phyloP scores from a whole-genome alignment of 257 asterid genomes.

The Solanum commersonii region DNA sequence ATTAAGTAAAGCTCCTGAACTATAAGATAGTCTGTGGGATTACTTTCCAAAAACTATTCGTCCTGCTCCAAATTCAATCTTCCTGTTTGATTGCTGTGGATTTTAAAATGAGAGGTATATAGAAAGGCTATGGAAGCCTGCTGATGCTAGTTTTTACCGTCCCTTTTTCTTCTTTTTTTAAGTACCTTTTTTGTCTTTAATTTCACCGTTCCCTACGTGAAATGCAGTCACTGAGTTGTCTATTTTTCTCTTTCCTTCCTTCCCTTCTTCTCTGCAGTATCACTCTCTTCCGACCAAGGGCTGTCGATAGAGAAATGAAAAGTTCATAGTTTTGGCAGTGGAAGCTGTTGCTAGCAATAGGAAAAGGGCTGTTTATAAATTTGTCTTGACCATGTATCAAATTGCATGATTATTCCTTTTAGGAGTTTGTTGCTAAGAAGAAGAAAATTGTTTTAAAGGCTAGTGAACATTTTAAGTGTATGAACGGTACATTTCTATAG shows the following conservation, averaged over 20 bases:
- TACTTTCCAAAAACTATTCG: neutral
- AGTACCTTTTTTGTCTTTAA: neutral
- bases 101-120: neutral
- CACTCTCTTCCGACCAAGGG: neutral
- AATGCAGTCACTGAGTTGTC: neutral
- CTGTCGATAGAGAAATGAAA: neutral
- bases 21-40: neutral
- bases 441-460: neutral
- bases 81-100: neutral
- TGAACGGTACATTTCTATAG: neutral
- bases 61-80: neutral
- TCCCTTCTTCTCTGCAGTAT: neutral
- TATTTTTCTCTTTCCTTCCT: neutral
- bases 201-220: neutral
- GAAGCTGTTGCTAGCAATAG: neutral
- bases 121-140: neutral
- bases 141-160: neutral
- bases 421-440: neutral
- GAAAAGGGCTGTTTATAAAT: neutral
- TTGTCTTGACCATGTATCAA: neutral
- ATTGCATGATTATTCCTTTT: neutral
- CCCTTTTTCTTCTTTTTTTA: neutral
- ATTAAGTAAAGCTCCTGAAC: neutral
- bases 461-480: neutral
- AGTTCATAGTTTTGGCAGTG: neutral